Base-by-base conservation (phyloP, 1,284 basidiomycete genomes). In the Papiliotrema terrestris region DNA sequence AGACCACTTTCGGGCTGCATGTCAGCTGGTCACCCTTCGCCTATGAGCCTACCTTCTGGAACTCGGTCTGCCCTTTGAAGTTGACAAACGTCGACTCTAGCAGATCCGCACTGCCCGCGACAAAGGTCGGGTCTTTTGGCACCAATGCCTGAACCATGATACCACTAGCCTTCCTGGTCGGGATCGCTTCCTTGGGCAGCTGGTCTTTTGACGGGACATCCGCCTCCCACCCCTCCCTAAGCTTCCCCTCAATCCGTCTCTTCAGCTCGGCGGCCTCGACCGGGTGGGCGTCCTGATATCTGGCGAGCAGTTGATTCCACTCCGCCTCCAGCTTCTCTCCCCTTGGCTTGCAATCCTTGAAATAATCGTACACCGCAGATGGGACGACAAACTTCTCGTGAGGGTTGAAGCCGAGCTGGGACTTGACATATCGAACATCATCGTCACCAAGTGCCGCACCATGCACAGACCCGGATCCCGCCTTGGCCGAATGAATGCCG, bases 81-180 rank as follows among this genome's bases (percentile, higher is more conserved):
- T 65, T 65, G 51, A 73, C 72, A 52, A 73, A 72, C 0, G 70
- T 73, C 23, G 69, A 71, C 52, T 71, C 72, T 42, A 69, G 51
- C 45, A 75, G 53, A 56, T 75, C 73, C 25, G 73, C 73, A 47
- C 58, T 62, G 8, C 72, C 73, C 32, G 65, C 67, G 2, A 70
- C 50, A 47, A 75, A 69, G 13, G 67, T 55, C 35, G 66, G 59
- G 57, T 68, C 67, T 13, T 60, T 47, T 2, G 70, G 66, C 1
- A 66, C 68, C 17, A 73, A 51, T 1, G 66, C 58, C 45, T 66
- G 60, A 11, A 75, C 51, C 38, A 67, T 62, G 51, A 73, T 67
- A 19, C 71, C 71, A 46, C 65, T 68, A 19, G 66, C 57, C 53
- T 73, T 71, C 44, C 73, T 52, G 1, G 72, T 72, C 1, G 73